Evolutionary conservation across 163 green algal genomes (phyloP), one percentile per base, ranked within the genome.

Genomic region (Trebouxia gelatinosa): DNA sequence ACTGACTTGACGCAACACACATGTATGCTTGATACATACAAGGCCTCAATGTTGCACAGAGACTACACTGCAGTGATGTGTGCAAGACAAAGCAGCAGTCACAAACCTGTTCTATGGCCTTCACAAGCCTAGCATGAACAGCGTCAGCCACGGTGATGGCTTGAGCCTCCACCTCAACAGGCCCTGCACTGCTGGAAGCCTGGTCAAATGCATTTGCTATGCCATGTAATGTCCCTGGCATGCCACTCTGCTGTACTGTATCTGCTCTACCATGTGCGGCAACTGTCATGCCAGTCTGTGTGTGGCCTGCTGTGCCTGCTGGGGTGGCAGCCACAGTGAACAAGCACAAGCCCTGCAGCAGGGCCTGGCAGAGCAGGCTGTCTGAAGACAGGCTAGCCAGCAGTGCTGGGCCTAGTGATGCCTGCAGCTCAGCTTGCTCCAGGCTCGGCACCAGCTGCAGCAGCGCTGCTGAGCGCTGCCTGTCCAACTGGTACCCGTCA

Each of bases 331-430:
- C 64, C 35, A 72, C 3, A 26, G 64, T 43, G 65, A 70, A 57
- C 54, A 57, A 67, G 61, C 68, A 62, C 26, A 43, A 26, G 3
- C 74, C 57, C 1, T 68, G 57, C 21, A 86, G 64, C 67, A 86
- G 74, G 1, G 54, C 35, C 64, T 61, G 76, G 32, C 38, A 13
- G 54, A 70, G 74, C 17, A 28, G 1, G 5, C 17, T 3, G 26
- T 78, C 71, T 80, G 48, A 16, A 11, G 38, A 62, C 17, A 54
- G 40, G 28, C 50, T 23, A 68, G 38, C 31, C 31, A 26, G 28
- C 67, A 75, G 54, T 68, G 64, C 38, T 48, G 37, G 19, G 3
- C 40, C 68, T n/a, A 68, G 43, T 13, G 6, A 19, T 28, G 48
- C 70, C 34, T 68, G 37, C 4, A 70, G 29, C 19, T 57, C 38